Base-by-base conservation (phyloP, 768 basidiomycete species). In the Saitozyma podzolica region DNA sequence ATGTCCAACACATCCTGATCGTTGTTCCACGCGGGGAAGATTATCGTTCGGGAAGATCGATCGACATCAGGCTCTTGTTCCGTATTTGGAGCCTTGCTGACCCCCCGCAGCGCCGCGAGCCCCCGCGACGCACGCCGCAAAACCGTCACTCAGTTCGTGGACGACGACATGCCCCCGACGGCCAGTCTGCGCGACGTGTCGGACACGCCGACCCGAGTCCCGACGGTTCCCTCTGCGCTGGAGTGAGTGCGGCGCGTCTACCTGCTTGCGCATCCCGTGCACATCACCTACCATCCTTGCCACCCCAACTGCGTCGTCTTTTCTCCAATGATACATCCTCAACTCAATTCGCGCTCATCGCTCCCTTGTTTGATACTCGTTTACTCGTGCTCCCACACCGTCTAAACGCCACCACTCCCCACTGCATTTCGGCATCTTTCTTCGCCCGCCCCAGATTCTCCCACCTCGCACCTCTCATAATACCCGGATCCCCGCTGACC, bases 91-190 rank as follows among this genome's bases (percentile, higher is more conserved):
- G 39, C 56, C 62, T 9, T 41, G 59, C 52, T 62, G 63, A 55
- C 60, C 42, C 48, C 40, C 41, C 29, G 43, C 60, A 63, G 62
- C 56, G 19, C 56, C 51, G 60, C 64, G 9, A 50, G 49, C 19
- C 65, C 67, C 4, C 42, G 65, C 6, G 58, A 65, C 51, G 14
- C 60, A 7, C 68, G 63, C 42, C 53, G 54, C 10, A 62, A 62
- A 42, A 29, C 41, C 19, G 37, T 50, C 11, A 43, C 61, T 9
- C 54, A 53, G 11, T 11, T 56, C 43, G 39, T 63, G 1, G 72
- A 73, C 48, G 75, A 76, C 40, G 75, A 76, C 58, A 65, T 68
- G 63, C 75, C 75, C 4, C 75, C 75, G 5, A 76, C 75, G 1
- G 60, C 65, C 11, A 58, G 54, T 16, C 52, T 73, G 37, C 56